These are phyloP conservation scores for Inga laurina DNA, from an alignment of 306 rosid species.

Conservation along the genomic window DNA sequence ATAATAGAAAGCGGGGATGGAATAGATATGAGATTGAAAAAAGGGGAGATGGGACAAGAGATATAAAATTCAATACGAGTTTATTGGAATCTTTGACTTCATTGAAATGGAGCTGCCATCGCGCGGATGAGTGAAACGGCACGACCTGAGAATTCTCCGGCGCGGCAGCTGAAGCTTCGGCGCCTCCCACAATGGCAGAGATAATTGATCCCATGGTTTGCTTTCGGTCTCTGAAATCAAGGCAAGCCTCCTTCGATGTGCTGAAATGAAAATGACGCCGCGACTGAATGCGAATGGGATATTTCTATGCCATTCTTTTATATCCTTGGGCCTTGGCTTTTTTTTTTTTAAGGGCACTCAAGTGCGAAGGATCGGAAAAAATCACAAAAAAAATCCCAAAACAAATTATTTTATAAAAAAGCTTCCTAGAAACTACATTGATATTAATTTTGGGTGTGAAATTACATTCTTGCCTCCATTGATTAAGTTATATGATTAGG, in stretches of 20 bases:
- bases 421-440: no score
- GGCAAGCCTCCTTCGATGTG: background rate
- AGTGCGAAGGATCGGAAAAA: no score
- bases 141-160: conserved; percentile 42
- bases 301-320: background rate
- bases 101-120: conserved; percentile 76
- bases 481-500: no score
- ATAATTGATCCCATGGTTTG: conserved; percentile 43
- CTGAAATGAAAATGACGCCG: background rate
- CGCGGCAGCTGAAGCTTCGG: background rate
- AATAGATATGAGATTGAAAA: background rate
- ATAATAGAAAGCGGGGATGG: background rate
- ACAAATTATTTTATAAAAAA: no score
- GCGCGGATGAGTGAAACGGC: conserved; percentile 64
- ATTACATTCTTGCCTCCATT: no score
- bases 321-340: background rate
- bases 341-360: background rate
- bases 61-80: conserved; percentile 46
- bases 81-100: conserved; percentile 42
- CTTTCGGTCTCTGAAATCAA: background rate
- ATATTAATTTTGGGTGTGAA: background rate
- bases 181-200: background rate
- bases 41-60: background rate
- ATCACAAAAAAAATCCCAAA: no score
- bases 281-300: background rate